Percentiles rank a stretch among this genome's conserved stretches.
These are phyloP conservation scores for Chlorella sp. DNA, from an alignment of 139 green algal species.

Conservation along the genomic window DNA sequence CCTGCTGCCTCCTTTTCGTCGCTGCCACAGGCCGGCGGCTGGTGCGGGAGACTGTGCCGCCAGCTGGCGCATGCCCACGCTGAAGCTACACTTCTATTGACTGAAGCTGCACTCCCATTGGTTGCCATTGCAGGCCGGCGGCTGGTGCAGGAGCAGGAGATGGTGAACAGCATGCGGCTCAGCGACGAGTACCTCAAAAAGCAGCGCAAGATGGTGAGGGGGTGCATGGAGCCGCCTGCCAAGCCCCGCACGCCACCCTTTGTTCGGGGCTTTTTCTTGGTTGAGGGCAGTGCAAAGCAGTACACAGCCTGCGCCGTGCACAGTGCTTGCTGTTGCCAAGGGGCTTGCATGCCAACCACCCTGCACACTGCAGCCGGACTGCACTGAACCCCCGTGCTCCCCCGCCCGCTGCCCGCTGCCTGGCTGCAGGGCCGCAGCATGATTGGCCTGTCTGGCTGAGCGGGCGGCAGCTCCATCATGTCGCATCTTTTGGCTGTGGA, in stretches of 20 bases:
- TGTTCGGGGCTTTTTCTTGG: no score
- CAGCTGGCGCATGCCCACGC: no score
- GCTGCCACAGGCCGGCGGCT: constrained; percentile 59
- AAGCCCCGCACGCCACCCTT: no score
- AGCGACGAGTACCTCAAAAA: constrained; percentile 86
- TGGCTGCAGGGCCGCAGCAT: constrained; percentile 5
- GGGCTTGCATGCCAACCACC: no score
- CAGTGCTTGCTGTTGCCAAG: no score
- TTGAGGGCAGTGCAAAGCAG: no score
- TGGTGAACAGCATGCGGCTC: constrained; percentile 96
- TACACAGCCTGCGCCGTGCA: no score
- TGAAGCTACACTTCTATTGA: no score
- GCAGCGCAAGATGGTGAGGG: neutral
- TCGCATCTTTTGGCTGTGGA: no score
- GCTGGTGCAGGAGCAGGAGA: constrained; percentile 95
- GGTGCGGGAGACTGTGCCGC: constrained; percentile 88
- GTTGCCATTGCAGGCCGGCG: constrained; percentile 44
- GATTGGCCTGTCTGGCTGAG: constrained; percentile 40
- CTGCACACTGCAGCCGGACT: no score
- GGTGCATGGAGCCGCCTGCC: neutral
- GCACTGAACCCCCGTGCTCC: neutral
- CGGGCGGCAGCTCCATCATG: neutral
- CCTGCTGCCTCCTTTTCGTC: no score
- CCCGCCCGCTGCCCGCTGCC: neutral
- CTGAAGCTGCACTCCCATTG: neutral